A percentile compares a stretch with the other conserved stretches of the same genome.
Conservation (phyloP, 192 early-diverging fungal genomes). For the Cladochytrium replicatum region DNA sequence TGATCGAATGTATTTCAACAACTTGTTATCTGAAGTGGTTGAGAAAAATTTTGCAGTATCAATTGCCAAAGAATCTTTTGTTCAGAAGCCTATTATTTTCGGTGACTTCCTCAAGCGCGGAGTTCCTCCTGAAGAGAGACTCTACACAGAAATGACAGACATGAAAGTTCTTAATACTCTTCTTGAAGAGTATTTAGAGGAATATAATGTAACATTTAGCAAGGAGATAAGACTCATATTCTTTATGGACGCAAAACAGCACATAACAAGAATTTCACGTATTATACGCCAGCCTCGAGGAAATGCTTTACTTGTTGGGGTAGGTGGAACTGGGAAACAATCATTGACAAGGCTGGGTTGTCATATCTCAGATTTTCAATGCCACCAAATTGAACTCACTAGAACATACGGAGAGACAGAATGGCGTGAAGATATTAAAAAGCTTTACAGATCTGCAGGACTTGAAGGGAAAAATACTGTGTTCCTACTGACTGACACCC, state of each 20-base stretch:
- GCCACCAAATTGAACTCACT: constrained; percentile 48
- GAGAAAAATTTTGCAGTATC: constrained; percentile 46
- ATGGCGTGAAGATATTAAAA: constrained; percentile 51
- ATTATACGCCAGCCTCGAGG: constrained; percentile 51
- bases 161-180: constrained; percentile 43
- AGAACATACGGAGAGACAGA: constrained; percentile 43
- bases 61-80: constrained; percentile 34
- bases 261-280: constrained; percentile 41
- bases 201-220: constrained; percentile 51
- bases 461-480: constrained; percentile 55
- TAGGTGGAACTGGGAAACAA: constrained; percentile 51
- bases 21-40: constrained; percentile 42
- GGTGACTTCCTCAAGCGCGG: constrained; percentile 48
- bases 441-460: constrained; percentile 40
- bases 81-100: constrained; percentile 46
- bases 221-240: constrained; percentile 49
- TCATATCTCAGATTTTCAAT: constrained; percentile 50
- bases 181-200: constrained; percentile 53
- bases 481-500: constrained; percentile 49
- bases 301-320: constrained; percentile 48
- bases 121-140: constrained; percentile 43
- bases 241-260: constrained; percentile 52
- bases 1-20: constrained; percentile 43
- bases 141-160: constrained; percentile 45
- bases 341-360: constrained; percentile 46